Evolutionary conservation across 805 yeast genomes (phyloP), one percentile per base, ranked within the genome.

Genomic region (Millerozyma miso): DNA sequence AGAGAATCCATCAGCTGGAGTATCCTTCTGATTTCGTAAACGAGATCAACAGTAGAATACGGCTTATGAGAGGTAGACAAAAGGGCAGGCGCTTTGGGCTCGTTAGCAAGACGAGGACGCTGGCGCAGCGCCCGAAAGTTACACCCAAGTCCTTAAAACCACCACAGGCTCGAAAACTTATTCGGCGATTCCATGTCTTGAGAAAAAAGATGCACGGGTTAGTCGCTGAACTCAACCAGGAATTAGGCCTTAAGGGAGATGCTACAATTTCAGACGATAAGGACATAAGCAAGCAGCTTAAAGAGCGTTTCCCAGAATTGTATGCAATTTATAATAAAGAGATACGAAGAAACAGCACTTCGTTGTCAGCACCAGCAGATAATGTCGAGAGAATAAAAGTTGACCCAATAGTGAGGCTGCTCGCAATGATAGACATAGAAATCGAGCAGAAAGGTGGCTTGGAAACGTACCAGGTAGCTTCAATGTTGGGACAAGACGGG

Each of bases 401-500:
- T 4, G 38, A 35, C 17, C 17, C 13, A 6, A 45, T 65, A 13
- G 54, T 63, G 2, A 38, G 40, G 1, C 52, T 58, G 4, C 59
- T 85, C 10, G 83, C 78, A 0, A 70, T 69, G 39, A 77, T 89
- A 4, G 83, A 81, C 47, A 73, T 69, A 2, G 89, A 86, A 54
- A 73, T 85, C 3, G 67, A 67, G 6, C 71, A 67, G 34, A 68
- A 81, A 35, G 97, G 97, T 0, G 97, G 97, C 0, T 59, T 91
- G 1, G 74, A 79, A 39, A 77, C 78, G 8, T 91, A 91, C 59
- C 99, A 91, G 56, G 62, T 73, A 16, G 98, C 98, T 0, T 87
- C 96, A 1, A 76, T 85, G 1, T 79, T 80, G 39, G 99, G 99
- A 0, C 99, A 91, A 54, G 77, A 79, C 44, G 58, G 62, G 0